Evolutionary conservation across 495 filamentous ascomycete species (phyloP), one percentile per base, ranked within the genome.

Genomic region (Terfezia boudieri): DNA sequence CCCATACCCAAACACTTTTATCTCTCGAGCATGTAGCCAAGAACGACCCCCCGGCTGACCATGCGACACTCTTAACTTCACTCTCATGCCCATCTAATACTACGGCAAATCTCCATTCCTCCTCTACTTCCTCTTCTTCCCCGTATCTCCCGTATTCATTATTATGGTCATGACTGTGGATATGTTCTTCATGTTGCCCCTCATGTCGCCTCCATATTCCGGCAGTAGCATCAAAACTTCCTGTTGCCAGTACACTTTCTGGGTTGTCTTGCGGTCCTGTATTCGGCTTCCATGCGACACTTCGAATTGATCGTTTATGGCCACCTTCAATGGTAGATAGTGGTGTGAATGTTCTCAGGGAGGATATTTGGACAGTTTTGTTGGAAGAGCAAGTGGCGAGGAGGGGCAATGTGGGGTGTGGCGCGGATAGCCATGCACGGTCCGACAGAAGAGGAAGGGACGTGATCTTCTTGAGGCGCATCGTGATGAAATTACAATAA

Each of bases 1-100:
- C 90, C 90, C 90, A 98, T 51, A 98, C 82, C 90, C 90, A 98
- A n/a, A 98, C 84, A 22, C 77, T 81, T 70, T 95, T 95, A 67
- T 98, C 90, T 10, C 90, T 74, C 22, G 77, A 80, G 64, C 87
- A 96, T 0, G 88, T 94, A 7, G 90, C 90, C 4, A 98, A 76
- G 55, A 82, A 76, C 66, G 82, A 79, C 0, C 86, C 86, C 0
- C 78, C 80, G 0, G 86, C 75, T 2, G 78, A 82, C 76, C 84
- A 98, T 12, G 82, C 75, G 2, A 94, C 76, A 26, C 73, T 76
- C 64, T 98, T 98, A 61, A 98, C 80, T 66, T 98, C 90, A 53
- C 81, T 84, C 50, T 95, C 89, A 60, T 96, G 90, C 0, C 90
- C 90, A 59, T 94, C 89, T 0, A 98, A 74, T 0, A 94, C 79